Conservation (phyloP, 148 eudicot species). For the Chenopodium berlandieri region DNA sequence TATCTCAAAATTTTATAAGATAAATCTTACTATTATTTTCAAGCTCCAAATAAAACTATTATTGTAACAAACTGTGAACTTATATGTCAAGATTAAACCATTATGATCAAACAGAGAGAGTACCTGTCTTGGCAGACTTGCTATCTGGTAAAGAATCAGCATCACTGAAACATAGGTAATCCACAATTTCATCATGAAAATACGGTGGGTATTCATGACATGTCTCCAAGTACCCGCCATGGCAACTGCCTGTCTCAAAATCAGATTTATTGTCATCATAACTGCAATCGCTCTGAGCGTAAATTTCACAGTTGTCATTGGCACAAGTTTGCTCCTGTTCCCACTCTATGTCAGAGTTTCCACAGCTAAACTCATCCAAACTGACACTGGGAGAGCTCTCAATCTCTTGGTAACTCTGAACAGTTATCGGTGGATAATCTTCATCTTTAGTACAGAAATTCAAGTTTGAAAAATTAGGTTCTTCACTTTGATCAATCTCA, state of each 20-base stretch:
- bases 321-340: slow-evolving; percentile 38
- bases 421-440: slow-evolving; percentile 10
- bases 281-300: slow-evolving; percentile 18
- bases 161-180: slow-evolving; percentile 33
- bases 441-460: slow-evolving; percentile 15
- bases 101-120: background rate
- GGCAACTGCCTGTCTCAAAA: slow-evolving; percentile 24
- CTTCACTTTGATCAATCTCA: slow-evolving; percentile 20
- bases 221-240: slow-evolving; percentile 29
- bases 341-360: slow-evolving; percentile 62
- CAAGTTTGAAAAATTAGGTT: slow-evolving; percentile 18
- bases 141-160: slow-evolving; percentile 32
- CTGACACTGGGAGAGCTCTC: slow-evolving; percentile 25
- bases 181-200: slow-evolving; percentile 42
- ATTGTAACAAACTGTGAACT: background rate
- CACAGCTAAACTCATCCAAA: slow-evolving; percentile 37
- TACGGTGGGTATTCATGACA: slow-evolving; percentile 34
- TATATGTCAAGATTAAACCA: background rate
- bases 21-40: background rate
- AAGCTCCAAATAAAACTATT: background rate
- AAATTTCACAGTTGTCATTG: slow-evolving; percentile 17
- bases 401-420: slow-evolving; percentile 28
- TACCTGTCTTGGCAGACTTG: slow-evolving; percentile 29
- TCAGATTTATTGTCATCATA: slow-evolving; percentile 24
- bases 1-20: background rate